Evolutionary conservation across 2,329 filamentous ascomycete species (phyloP), one percentile per base, ranked within the genome.

Genomic region (Aureobasidium sp.): DNA sequence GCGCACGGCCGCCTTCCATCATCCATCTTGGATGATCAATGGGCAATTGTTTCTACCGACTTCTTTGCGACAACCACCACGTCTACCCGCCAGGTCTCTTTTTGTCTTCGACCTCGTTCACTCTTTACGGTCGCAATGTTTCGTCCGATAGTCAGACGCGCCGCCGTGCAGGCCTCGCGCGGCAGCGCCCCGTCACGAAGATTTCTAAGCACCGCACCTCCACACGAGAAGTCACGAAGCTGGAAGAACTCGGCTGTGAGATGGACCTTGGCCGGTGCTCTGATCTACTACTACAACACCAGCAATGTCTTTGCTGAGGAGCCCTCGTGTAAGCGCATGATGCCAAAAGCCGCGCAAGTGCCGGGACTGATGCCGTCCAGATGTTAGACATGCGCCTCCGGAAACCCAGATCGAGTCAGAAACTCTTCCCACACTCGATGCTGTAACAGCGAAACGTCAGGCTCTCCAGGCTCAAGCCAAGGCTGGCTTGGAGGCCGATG

Each of bases 241-340:
- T 95, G 88, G 87, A 95, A 90, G 78, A 85, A 83, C 68, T 77
- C 83, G 48, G 78, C 77, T 3, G 68, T 80, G 63, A 80, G 91
- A 74, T 85, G 89, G 80, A 88, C 83, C 59, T 66, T 93, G 53
- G 90, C 88, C 0, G 77, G 75, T 55, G 88, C 79, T 17, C 83
- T 85, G 40, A 73, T 97, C 45, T 98, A 97, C 74, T 96, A 88
- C 71, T 98, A 97, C 71, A 95, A 90, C 74, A 96, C 90, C 6
- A 91, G 85, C 64, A 80, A 83, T 51, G 76, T 89, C 19, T 97
- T 97, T 69, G 87, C 90, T 14, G 88, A 96, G 63, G 85, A 94
- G 69, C 80, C 83, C 30, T 71, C 79, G 61, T 79, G 90, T 95
- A 79, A 61, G 85, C 71, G 21, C 38, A 22, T 44, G 27, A 25